Percentiles rank a stretch among this genome's conserved stretches.
Evolutionary conservation across 768 basidiomycete species (phyloP).

Genomic region (Lactarius tabidus): DNA sequence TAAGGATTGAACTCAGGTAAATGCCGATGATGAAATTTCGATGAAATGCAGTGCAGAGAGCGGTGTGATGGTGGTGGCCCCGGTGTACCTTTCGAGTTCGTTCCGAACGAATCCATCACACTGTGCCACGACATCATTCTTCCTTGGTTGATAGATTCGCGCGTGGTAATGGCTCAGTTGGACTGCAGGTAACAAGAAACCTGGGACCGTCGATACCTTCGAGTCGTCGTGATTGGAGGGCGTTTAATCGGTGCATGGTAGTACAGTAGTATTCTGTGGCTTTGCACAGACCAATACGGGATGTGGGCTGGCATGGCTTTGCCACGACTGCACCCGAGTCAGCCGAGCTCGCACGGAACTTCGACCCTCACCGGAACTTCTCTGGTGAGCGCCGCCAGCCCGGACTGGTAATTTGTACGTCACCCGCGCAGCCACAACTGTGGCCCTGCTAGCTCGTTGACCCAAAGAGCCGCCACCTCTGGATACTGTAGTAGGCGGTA

Average conservation of each 20-base stretch:
- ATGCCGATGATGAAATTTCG: neutral
- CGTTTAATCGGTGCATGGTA: neutral
- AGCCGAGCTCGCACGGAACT: neutral
- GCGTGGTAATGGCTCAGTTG: neutral
- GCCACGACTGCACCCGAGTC: neutral
- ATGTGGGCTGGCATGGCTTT: neutral
- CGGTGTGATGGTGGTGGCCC: neutral
- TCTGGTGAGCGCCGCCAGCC: neutral
- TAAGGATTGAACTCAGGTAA: neutral
- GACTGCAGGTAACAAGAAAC: neutral
- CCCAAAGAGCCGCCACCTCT: neutral
- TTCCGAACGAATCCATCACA: neutral
- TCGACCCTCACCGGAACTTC: neutral
- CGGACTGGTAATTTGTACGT: neutral
- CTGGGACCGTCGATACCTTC: neutral
- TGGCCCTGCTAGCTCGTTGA: too few relatives aligned
- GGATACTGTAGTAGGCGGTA: neutral
- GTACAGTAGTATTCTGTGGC: too few relatives aligned
- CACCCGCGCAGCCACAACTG: neutral
- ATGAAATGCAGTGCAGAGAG: neutral
- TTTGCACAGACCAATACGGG: neutral
- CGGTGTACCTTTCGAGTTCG: neutral
- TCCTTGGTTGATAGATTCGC: neutral
- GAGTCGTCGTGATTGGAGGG: neutral
- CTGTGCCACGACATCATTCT: neutral